These are phyloP conservation scores for Lentinus tigrinus DNA, from an alignment of 768 basidiomycete species.

Conservation along the genomic window DNA sequence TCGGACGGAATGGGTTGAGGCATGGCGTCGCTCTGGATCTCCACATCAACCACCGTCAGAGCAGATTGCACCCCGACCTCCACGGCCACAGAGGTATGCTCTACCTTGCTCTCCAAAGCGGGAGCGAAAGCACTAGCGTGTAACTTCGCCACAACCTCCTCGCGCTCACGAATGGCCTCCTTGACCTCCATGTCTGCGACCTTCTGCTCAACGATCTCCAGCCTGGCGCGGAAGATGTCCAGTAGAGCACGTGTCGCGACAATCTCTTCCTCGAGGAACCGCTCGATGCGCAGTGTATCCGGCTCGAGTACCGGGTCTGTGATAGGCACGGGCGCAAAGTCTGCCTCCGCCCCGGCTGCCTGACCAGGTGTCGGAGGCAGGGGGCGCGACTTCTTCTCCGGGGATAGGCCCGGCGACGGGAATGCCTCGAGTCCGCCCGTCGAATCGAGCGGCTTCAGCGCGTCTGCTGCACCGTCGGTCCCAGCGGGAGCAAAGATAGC, in stretches of 20 bases:
- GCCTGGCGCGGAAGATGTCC: conserved; percentile 28
- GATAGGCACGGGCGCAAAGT: neutral
- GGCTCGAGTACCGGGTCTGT: neutral
- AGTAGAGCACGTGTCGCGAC: conserved; percentile 25
- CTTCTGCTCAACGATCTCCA: conserved; percentile 31
- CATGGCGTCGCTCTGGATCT: conserved; percentile 3
- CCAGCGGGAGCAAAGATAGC: conserved; percentile 29
- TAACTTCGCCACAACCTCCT: neutral
- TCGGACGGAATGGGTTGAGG: neutral
- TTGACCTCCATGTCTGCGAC: conserved; percentile 28
- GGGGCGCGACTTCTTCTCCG: conserved; percentile 5
- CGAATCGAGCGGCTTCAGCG: neutral
- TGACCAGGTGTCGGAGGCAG: conserved; percentile 3
- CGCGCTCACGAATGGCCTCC: conserved; percentile 15
- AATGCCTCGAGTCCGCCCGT: neutral
- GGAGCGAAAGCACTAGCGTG: neutral
- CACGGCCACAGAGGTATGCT: neutral
- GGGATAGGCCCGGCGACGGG: neutral
- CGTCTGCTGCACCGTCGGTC: neutral
- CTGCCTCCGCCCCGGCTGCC: neutral
- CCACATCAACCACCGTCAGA: neutral
- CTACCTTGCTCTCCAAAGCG: neutral
- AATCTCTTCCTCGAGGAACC: conserved; percentile 24
- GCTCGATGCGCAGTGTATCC: conserved; percentile 12
- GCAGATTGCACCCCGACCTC: conserved; percentile 13